Evolutionary conservation across 352 stramenopile species (phyloP).

Genomic region (Phytopythium sindhum): DNA sequence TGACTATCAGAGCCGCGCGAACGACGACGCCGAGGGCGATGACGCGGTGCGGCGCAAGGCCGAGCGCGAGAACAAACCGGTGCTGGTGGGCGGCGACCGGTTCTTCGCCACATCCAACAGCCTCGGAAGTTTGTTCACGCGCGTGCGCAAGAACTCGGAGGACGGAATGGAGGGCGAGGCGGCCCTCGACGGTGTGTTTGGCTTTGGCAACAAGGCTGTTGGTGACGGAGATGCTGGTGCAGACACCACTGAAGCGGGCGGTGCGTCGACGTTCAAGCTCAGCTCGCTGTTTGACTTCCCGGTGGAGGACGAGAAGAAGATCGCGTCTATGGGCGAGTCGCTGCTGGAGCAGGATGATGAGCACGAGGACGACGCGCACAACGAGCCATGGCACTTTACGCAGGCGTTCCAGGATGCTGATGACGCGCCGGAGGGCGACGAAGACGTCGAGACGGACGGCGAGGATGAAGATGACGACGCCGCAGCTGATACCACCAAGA

Average conservation of each 20-base stretch:
- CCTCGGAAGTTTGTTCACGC: conserved; percentile 67
- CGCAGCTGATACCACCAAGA: conserved; percentile 16
- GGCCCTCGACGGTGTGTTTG: conserved; percentile 69
- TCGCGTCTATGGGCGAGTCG: conserved; percentile 44
- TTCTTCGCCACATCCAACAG: conserved; percentile 64
- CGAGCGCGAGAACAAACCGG: conserved; percentile 39
- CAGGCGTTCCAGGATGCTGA: conserved; percentile 35
- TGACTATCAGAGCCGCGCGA: conserved; percentile 16
- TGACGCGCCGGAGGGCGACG: conserved; percentile 15
- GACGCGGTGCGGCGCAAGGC: conserved; percentile 14
- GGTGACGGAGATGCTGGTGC: conserved; percentile 4
- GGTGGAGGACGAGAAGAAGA: conserved; percentile 40
- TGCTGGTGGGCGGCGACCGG: conserved; percentile 54
- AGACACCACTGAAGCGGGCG: background rate
- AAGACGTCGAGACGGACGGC: conserved; percentile 30
- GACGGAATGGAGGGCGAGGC: conserved; percentile 72
- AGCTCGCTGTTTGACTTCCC: conserved; percentile 69
- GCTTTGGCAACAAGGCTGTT: conserved; percentile 13
- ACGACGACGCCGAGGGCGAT: conserved; percentile 14
- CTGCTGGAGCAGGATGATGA: conserved; percentile 48
- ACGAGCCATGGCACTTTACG: conserved; percentile 44
- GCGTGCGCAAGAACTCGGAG: conserved; percentile 81
- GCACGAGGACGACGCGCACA: conserved; percentile 13
- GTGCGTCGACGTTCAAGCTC: conserved; percentile 52
- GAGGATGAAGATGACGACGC: conserved; percentile 33